Conservation (phyloP, 1,284 basidiomycete species). For the Leccinum griseonigrum region DNA sequence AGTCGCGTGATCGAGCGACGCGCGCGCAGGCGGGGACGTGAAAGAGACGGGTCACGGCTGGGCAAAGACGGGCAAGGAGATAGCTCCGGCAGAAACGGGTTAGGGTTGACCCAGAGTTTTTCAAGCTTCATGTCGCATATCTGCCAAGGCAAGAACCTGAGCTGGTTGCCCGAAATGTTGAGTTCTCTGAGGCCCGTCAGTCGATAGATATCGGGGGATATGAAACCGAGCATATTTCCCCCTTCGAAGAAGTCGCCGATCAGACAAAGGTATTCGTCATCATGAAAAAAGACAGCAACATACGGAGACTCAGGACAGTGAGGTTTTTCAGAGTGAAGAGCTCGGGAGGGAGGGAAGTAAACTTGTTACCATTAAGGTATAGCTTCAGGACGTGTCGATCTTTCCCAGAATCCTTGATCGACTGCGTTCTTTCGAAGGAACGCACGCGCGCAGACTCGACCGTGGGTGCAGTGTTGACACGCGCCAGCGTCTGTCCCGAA, state of each 20-base stretch:
- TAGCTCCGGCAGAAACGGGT: slow-evolving; percentile 51
- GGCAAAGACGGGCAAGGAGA: not conserved
- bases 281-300: slow-evolving; percentile 8
- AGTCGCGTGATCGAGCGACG: slow-evolving; percentile 22
- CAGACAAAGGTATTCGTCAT: not conserved
- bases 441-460: slow-evolving; percentile 16
- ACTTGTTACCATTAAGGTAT: slow-evolving; percentile 31
- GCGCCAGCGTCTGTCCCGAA: slow-evolving; percentile 15
- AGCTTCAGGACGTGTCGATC: slow-evolving; percentile 34
- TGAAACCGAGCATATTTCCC: slow-evolving; percentile 46
- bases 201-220: slow-evolving; percentile 65
- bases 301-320: slow-evolving; percentile 34
- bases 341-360: slow-evolving; percentile 25
- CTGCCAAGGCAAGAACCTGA: slow-evolving; percentile 65
- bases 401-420: slow-evolving; percentile 32
- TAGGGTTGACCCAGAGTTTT: slow-evolving; percentile 48
- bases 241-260: slow-evolving; percentile 17
- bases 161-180: slow-evolving; percentile 59
- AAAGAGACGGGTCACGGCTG: not conserved
- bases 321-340: slow-evolving; percentile 29
- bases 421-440: slow-evolving; percentile 32
- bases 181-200: slow-evolving; percentile 56
- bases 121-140: slow-evolving; percentile 53
- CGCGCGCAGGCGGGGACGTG: not conserved
- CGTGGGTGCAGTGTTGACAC: slow-evolving; percentile 27